Conservation (phyloP, 2,329 filamentous ascomycete genomes). For the Cercospora sp. region DNA sequence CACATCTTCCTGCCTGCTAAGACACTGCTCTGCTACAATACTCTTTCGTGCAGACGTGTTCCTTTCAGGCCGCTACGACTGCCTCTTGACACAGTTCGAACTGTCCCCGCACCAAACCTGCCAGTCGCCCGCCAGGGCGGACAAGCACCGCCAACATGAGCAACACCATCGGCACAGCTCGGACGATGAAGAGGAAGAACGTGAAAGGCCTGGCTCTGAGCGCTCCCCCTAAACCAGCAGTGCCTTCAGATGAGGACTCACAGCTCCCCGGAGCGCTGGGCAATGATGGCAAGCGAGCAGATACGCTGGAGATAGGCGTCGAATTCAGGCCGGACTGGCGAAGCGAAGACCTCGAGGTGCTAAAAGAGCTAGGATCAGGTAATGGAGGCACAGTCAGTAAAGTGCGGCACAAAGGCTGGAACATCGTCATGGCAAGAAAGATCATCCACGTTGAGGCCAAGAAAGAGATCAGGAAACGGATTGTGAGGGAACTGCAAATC, state of each 20-base stretch:
- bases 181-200: slow-evolving; percentile 98
- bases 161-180: slow-evolving; percentile 60
- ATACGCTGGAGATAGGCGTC: slow-evolving; percentile 90
- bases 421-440: slow-evolving; percentile 97
- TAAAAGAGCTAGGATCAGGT: slow-evolving; percentile 92
- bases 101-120: slow-evolving; percentile 1
- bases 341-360: slow-evolving; percentile 85
- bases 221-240: slow-evolving; percentile 69
- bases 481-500: slow-evolving; percentile 94
- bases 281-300: slow-evolving; percentile 59
- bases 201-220: slow-evolving; percentile 92
- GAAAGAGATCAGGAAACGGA: slow-evolving; percentile 93
- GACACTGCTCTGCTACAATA: not conserved
- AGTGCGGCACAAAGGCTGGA: slow-evolving; percentile 90
- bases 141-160: slow-evolving; percentile 44
- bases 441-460: slow-evolving; percentile 99
- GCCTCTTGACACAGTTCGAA: not conserved
- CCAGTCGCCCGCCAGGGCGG: slow-evolving; percentile 24
- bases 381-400: slow-evolving; percentile 99
- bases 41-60: not conserved
- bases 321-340: slow-evolving; percentile 93
- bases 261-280: slow-evolving; percentile 61
- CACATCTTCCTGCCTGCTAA: slow-evolving; percentile 3
- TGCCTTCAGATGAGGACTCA: slow-evolving; percentile 70
- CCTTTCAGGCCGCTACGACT: not conserved